Base-by-base conservation (phyloP, 1,284 basidiomycete genomes). In the Gomphus bonarii region DNA sequence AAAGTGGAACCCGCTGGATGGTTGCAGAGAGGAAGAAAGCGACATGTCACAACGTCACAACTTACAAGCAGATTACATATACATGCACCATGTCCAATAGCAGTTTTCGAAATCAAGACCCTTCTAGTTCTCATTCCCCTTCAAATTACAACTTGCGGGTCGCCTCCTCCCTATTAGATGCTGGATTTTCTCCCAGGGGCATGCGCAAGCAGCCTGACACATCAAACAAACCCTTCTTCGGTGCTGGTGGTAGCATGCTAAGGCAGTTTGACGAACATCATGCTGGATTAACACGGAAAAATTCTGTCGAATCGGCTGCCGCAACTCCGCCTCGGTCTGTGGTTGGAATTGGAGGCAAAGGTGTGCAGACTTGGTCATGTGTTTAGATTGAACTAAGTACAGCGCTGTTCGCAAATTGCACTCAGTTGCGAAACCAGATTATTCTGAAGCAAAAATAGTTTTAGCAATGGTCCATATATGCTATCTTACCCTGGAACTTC, bases 371-470 rank as follows among this genome's bases (percentile, higher is more conserved):
- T 56, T 38, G 22, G 46, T 20, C 40, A 25, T 60, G 35, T 35
- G 55, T 58, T 10, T 46, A 9, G 54, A 48, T 42, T 35, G 58
- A 35, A 40, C 50, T 33, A 35, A n/a, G 48, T 20, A 51, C 16
- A 16, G 47, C 20, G 7, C 47, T 38, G 46, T 20, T n/a, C 12
- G 31, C 14, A n/a, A n/a, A n/a, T n/a, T 16, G 31, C 9, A n/a
- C 28, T 28, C 62, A 90, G 93, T 95, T 44, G 88, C 90, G 55
- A 97, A 95, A 71, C 95, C 97, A 3, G 97, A 99, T 68, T 98
- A 98, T 65, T 95, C 92, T 3, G 94, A 97, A 66, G 91, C 91
- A 50, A 99, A 99, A 79, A 97, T 99, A 64, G 94, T 99, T 8
- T 83, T 99, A 5, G 95, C 95, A 3, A 98, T 98, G 92, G 95